phyloP scores from a whole-genome alignment of 352 stramenopile species.

The Pythium myriotylum region DNA sequence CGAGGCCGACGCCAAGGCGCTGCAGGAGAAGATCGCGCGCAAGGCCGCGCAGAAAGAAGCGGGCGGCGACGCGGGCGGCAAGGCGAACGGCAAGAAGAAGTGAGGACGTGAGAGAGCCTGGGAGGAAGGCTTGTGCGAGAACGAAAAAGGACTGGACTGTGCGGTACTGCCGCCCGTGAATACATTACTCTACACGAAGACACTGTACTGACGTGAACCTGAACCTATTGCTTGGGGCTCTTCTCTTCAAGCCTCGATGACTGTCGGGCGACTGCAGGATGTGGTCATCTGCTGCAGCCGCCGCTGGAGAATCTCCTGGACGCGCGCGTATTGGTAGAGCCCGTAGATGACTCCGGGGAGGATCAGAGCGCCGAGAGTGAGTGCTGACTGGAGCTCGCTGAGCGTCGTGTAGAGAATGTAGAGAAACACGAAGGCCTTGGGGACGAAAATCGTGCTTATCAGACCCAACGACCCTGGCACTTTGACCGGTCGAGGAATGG shows the following conservation, averaged over 20 bases:
- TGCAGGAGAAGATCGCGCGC: conserved; percentile 81
- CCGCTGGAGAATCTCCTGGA: conserved; percentile 3
- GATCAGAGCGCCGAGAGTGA: conserved; percentile 6
- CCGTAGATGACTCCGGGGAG: conserved; percentile 13
- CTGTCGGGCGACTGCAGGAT: too few relatives aligned
- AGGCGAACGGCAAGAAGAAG: conserved; percentile 25
- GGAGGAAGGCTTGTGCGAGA: conserved; percentile 50
- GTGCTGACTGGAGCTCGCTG: conserved; percentile 2
- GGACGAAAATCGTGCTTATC: conserved; percentile 8
- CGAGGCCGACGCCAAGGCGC: conserved; percentile 74
- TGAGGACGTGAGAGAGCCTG: conserved; percentile 44
- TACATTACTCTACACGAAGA: not conserved
- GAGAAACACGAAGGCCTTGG: conserved; percentile 5
- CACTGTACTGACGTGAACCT: too few relatives aligned
- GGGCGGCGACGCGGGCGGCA: conserved; percentile 36
- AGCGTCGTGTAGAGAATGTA: conserved; percentile 23
- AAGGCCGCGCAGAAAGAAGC: conserved; percentile 69
- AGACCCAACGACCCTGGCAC: conserved; percentile 18
- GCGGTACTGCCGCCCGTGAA: not conserved
- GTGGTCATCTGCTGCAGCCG: not conserved
- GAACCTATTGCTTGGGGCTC: too few relatives aligned
- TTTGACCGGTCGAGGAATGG: conserved; percentile 42
- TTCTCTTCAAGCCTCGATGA: too few relatives aligned
- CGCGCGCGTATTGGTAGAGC: not conserved
- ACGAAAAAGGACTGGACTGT: conserved; percentile 63